Base-by-base conservation (phyloP, 108 stramenopile species). In the Cyclostephanos invisitatus region DNA sequence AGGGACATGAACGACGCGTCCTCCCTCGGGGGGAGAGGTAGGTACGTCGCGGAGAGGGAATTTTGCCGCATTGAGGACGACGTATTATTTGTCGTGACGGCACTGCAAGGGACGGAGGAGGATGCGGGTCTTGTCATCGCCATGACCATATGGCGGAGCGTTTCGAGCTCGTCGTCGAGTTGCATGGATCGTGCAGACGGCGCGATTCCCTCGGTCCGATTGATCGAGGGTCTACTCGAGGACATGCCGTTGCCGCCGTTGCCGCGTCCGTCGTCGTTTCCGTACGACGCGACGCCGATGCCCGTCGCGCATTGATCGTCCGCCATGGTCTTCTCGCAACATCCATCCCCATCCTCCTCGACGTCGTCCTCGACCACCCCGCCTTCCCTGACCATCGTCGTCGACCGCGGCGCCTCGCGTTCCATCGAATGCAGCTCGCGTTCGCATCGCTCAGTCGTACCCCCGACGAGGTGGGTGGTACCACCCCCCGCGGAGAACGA, bases 21-120 rank as follows among this genome's bases (percentile, higher is more conserved):
- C 22, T 81, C 73, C 59, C 64, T 49, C 18, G 80, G 80, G 67
- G 68, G 69, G 17, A 81, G 64, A 8, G 80, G 80, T 8, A 81
- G 69, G 56, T 81, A 20, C n/a, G 64, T 81, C 25, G 62, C 36
- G 17, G 37, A 21, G 24, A 77, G 38, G 18, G 64, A 64, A 9
- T 28, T 56, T 59, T 70, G n/a, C n/a, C n/a, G 50, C 12, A 69
- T 17, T 14, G 60, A 36, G 14, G 47, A 51, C 17, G 67, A 29
- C 42, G 54, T 11, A 40, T 59, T 28, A 3, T 48, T 24, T 20
- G 27, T 6, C 28, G 29, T 38, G 44, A 28, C 8, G 29, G 15
- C 42, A 69, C 62, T 62, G 7, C 7, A 25, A 58, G 17, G 9
- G 65, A 11, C 20, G 38, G 37, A 2, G 20, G 57, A 18, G 9